Conservation (phyloP, 352 stramenopile species). For the Pythium dissotocum region DNA sequence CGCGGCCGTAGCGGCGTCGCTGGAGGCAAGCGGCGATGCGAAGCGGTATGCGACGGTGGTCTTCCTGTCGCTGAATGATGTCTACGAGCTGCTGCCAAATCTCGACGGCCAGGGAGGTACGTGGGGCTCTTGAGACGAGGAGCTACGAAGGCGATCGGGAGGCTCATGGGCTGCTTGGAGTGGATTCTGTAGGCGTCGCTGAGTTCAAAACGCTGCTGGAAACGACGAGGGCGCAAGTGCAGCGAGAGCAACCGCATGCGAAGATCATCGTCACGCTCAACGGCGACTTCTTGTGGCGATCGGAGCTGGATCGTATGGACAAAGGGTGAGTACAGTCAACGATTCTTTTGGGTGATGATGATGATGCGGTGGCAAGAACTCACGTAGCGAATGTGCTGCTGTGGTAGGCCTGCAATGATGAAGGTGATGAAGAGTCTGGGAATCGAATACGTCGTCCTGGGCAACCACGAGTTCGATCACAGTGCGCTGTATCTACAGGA, state of each 20-base stretch:
- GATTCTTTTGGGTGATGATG: too few relatives aligned
- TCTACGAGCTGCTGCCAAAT: constrained; percentile 66
- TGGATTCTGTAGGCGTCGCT: constrained; percentile 36
- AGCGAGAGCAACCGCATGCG: constrained; percentile 21
- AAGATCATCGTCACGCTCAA: constrained; percentile 66
- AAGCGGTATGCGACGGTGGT: constrained; percentile 35
- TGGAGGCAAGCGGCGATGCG: neutral
- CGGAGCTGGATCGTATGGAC: constrained; percentile 58
- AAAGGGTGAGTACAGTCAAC: constrained; percentile 47
- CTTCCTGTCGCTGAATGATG: constrained; percentile 72
- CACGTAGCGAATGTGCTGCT: neutral
- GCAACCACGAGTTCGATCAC: constrained; percentile 84
- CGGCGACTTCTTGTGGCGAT: constrained; percentile 72
- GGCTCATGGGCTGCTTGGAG: neutral
- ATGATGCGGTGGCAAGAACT: neutral
- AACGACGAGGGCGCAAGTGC: constrained; percentile 24
- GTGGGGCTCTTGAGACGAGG: neutral
- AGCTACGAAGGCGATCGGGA: neutral
- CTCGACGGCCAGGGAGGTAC: constrained; percentile 26
- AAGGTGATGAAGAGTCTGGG: constrained; percentile 51
- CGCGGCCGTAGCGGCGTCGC: neutral
- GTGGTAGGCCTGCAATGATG: constrained; percentile 62
- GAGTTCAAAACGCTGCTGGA: constrained; percentile 59
- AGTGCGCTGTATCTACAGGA: constrained; percentile 39
- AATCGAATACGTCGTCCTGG: constrained; percentile 69